Conservation (phyloP, 2,329 filamentous ascomycete genomes). For the Fusarium subtropicale region DNA sequence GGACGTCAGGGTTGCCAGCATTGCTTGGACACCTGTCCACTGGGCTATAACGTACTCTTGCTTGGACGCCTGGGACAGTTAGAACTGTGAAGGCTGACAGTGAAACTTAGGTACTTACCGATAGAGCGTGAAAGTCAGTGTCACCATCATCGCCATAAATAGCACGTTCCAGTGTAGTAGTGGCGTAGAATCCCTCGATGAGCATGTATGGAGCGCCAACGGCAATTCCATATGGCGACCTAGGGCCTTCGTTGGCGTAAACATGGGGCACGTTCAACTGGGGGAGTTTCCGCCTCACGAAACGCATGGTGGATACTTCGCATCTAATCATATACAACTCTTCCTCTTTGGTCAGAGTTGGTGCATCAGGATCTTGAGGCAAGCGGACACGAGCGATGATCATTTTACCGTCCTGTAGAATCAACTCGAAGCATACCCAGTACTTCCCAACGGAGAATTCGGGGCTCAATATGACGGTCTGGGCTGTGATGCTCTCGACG, state of each 20-base stretch:
- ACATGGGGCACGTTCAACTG: background rate
- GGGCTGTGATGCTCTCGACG: background rate
- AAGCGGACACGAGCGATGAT: background rate
- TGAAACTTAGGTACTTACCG: too few relatives aligned
- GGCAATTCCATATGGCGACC: background rate
- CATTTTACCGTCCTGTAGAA: background rate
- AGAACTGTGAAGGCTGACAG: too few relatives aligned
- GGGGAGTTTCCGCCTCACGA: background rate
- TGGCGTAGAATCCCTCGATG: background rate
- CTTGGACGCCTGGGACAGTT: too few relatives aligned
- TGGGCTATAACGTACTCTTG: background rate
- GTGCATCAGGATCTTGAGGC: background rate
- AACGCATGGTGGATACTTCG: background rate
- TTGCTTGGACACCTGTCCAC: background rate
- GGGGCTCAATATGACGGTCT: background rate
- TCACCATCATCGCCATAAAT: background rate
- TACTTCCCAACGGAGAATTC: background rate
- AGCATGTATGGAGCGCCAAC: background rate
- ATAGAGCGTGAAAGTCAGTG: background rate
- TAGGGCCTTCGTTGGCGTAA: background rate
- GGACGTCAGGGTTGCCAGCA: background rate
- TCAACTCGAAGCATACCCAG: background rate
- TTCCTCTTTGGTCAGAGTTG: background rate
- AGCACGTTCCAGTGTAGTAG: background rate
- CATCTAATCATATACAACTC: background rate